Evolutionary conservation across 345 rosid species (phyloP), one percentile per base, ranked within the genome.

Genomic region (Arabidopsis suecica): DNA sequence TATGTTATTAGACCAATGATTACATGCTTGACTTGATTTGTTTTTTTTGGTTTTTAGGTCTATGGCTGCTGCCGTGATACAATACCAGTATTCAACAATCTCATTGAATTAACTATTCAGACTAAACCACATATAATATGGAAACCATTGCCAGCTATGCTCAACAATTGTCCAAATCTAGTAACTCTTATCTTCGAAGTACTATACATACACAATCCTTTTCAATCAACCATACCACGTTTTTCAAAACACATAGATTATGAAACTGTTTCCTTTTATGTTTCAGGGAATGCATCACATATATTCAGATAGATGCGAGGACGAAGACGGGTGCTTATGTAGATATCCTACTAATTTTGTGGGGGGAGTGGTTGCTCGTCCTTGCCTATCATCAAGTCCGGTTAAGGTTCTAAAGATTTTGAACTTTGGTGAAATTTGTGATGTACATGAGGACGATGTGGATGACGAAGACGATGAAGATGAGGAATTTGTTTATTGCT

Each of bases 111-210:
- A 23, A 51, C 57, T 5, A 51, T 51, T 11, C 14, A 22, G 57
- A 51, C 32, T 23, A 4, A 23, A 25, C 30, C 33, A 12, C 2
- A 51, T 13, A 7, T 5, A 51, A 5, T 10, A 9, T 51, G 57
- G 57, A 12, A 51, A 51, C 1, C 57, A 51, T 51, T 51, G 57
- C 32, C 57, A 20, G 57, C 7, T 51, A 2, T 51, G 6, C 57
- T 51, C 57, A 10, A 10, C 14, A 51, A 9, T 51, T 23, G 57
- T 51, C 57, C 56, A 51, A 51, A 25, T 20, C 56, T 51, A 22
- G 14, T 9, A 51, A 51, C 56, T 14, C 32, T 89, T 84, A 76
- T 84, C 7, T 42, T 42, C 16, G 14, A 42, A 13, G 48, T 42
- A 42, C 16, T n/a, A 42, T 13, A 13, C 38, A 5, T 41, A 41